Percentiles rank a stretch among this genome's conserved stretches.
Evolutionary conservation across 257 asterid genomes (phyloP).

Genomic region (Osmanthus fragrans): DNA sequence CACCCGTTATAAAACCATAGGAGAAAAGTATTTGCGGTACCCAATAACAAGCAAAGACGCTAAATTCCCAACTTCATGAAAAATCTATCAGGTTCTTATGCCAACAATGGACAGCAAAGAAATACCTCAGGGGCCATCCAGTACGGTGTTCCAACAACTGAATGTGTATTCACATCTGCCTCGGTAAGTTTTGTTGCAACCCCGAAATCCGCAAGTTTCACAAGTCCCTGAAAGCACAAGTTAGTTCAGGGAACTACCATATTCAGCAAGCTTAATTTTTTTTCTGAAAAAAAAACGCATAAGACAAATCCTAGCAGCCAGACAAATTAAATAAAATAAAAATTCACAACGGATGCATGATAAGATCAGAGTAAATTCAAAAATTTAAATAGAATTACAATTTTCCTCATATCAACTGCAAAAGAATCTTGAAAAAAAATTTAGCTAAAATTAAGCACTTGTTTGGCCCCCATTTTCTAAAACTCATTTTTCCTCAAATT

Average conservation of each 20-base stretch:
- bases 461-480: no score
- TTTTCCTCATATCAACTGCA: conserved; percentile 3
- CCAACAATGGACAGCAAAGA: background rate
- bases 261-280: conserved; percentile 20
- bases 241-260: conserved; percentile 33
- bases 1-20: conserved; percentile 3
- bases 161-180: conserved; percentile 89
- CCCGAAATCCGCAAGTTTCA: conserved; percentile 99
- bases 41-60: conserved; percentile 9
- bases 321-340: background rate
- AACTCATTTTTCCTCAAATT: no score
- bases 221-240: conserved; percentile 86
- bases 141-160: conserved; percentile 99
- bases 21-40: background rate
- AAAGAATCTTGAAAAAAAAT: no score
- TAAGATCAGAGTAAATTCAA: background rate
- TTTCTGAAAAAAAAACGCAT: background rate
- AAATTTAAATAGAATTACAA: background rate
- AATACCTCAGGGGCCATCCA: conserved; percentile 99
- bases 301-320: background rate
- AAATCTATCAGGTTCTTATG: conserved; percentile 9
- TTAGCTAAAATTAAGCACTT: no score
- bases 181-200: conserved; percentile 96
- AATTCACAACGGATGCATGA: background rate
- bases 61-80: conserved; percentile 15